A percentile compares a stretch with the other conserved stretches of the same genome.
phyloP scores from a whole-genome alignment of 1,284 basidiomycete genomes.

The Tilletia indica region DNA sequence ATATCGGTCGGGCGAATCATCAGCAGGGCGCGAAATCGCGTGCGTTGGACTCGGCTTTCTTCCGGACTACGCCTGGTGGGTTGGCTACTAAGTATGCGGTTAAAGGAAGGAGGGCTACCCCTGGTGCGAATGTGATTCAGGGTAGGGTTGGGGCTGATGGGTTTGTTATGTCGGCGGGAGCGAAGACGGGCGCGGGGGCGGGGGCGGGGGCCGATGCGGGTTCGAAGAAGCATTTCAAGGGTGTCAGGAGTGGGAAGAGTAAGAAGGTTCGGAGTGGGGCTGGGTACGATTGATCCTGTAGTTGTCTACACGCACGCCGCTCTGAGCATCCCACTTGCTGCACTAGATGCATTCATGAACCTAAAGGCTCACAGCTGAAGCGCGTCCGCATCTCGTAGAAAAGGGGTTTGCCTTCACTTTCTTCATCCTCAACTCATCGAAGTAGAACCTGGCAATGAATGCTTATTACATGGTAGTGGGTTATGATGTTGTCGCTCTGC shows the following conservation, averaged over 20 bases:
- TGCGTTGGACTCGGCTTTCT: conserved; percentile 80
- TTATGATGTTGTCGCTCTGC: too few relatives aligned
- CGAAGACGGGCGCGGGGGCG: conserved; percentile 57
- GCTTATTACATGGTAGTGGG: too few relatives aligned
- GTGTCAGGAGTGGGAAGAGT: conserved; percentile 75
- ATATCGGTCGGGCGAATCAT: conserved; percentile 29
- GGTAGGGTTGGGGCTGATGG: conserved; percentile 43
- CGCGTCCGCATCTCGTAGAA: too few relatives aligned
- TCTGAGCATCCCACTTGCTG: too few relatives aligned
- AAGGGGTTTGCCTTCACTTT: too few relatives aligned
- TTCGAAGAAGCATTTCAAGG: conserved; percentile 87
- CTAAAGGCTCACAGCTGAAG: too few relatives aligned
- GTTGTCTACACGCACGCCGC: too few relatives aligned
- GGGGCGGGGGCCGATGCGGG: conserved; percentile 35
- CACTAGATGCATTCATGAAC: too few relatives aligned
- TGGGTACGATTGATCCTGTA: neutral
- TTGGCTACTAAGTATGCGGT: conserved; percentile 62
- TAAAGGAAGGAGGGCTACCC: conserved; percentile 58
- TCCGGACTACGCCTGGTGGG: conserved; percentile 63
- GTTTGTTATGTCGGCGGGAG: too few relatives aligned
- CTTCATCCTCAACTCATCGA: too few relatives aligned
- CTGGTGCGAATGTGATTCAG: conserved; percentile 30
- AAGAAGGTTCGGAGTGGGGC: conserved; percentile 15
- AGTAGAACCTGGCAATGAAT: too few relatives aligned
- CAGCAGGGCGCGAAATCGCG: conserved; percentile 39